A percentile compares a stretch with the other conserved stretches of the same genome.
Evolutionary conservation across 345 rosid species (phyloP).

Genomic region (Balakata baccata): DNA sequence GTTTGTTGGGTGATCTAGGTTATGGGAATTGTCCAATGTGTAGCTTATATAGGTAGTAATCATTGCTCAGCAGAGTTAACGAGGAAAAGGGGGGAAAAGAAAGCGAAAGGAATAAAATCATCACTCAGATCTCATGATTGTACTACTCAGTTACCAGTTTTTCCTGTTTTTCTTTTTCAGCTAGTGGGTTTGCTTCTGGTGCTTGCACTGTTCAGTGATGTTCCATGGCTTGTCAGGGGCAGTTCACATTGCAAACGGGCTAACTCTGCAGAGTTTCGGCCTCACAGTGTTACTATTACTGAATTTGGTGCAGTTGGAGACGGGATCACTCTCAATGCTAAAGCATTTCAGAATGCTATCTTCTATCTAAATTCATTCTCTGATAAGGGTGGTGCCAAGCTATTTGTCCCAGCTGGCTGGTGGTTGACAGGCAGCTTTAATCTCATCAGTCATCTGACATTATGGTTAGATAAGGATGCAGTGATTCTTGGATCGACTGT

Average conservation of each 20-base stretch:
- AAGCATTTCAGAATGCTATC: slow-evolving; percentile 97
- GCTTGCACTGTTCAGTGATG: slow-evolving; percentile 44
- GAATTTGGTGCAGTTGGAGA: slow-evolving; percentile 99
- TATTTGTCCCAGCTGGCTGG: slow-evolving; percentile 86
- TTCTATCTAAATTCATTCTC: slow-evolving; percentile 93
- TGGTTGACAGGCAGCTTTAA: slow-evolving; percentile 99
- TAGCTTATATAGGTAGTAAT: neutral
- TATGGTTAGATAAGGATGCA: slow-evolving; percentile 88
- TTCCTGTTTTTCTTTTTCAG: slow-evolving; percentile 43
- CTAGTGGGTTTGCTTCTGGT: slow-evolving; percentile 68
- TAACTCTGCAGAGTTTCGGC: slow-evolving; percentile 48
- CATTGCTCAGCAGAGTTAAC: neutral
- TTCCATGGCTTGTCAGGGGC: slow-evolving; percentile 48
- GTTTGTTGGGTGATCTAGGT: slow-evolving; percentile 4
- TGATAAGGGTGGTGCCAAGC: slow-evolving; percentile 98
- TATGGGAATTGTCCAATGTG: neutral
- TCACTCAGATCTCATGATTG: slow-evolving; percentile 1
- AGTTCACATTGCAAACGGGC: slow-evolving; percentile 52
- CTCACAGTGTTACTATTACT: slow-evolving; percentile 91
- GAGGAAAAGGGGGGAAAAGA: neutral
- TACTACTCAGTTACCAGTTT: slow-evolving; percentile 15
- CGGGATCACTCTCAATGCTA: slow-evolving; percentile 87
- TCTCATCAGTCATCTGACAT: slow-evolving; percentile 89
- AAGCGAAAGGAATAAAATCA: neutral
- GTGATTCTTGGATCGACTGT: slow-evolving; percentile 88